phyloP scores from a whole-genome alignment of 176 grass and related monocot genomes.

The Hsuehochloa calcarea region DNA sequence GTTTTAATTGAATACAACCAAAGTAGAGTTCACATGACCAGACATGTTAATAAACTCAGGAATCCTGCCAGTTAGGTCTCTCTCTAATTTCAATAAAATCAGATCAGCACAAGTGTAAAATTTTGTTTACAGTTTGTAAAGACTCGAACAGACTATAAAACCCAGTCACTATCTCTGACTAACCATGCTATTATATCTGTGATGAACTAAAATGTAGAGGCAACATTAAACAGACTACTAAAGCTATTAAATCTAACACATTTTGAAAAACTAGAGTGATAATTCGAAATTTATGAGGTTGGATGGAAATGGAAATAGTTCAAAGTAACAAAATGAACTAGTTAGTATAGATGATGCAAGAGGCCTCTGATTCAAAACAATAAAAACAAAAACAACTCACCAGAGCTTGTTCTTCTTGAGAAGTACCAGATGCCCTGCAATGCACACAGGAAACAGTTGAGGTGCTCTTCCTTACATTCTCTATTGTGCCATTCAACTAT shows the following conservation, averaged over 20 bases:
- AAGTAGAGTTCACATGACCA: neutral
- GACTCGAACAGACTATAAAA: neutral
- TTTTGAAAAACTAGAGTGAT: neutral
- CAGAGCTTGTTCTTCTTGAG: slow-evolving; percentile 18
- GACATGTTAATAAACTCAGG: slow-evolving; percentile 7
- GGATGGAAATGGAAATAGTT: slow-evolving; percentile 17
- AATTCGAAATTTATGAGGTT: neutral
- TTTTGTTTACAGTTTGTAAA: neutral
- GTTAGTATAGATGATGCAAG: neutral
- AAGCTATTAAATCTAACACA: slow-evolving; percentile 16
- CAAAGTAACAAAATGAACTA: slow-evolving; percentile 4
- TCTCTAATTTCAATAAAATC: neutral
- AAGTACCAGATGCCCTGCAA: slow-evolving; percentile 15
- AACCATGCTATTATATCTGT: slow-evolving; percentile 22
- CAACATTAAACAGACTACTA: neutral
- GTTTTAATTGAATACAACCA: neutral
- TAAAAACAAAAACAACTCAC: slow-evolving; percentile 11
- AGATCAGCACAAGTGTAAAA: neutral
- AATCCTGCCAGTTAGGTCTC: neutral
- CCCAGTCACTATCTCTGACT: neutral
- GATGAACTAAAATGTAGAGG: neutral
- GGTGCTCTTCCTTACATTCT: slow-evolving; percentile 12
- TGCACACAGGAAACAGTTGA: neutral
- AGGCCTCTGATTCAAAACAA: neutral
- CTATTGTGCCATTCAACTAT: slow-evolving; percentile 40